phyloP scores from a whole-genome alignment of 495 filamentous ascomycete species.

The Xylaria flabelliformis region DNA sequence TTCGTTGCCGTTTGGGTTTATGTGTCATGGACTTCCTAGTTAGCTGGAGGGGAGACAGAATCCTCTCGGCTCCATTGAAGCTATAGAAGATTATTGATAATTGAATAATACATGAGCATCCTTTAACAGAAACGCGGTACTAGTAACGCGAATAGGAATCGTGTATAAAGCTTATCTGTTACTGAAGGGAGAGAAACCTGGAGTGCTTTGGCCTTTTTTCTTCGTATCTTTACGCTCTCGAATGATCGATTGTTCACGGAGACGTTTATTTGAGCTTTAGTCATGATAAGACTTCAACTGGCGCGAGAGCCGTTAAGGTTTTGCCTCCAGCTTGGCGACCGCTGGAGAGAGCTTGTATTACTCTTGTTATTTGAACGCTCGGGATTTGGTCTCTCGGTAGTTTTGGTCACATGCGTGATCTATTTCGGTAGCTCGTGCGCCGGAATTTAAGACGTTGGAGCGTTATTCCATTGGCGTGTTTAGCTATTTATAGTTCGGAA shows the following conservation, averaged over 20 bases:
- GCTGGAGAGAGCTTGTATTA: not conserved
- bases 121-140: not conserved
- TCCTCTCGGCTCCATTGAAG: no score
- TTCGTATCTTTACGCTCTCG: not conserved
- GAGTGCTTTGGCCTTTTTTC: not conserved
- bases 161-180: not conserved
- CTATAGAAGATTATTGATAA: no score
- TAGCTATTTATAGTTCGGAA: not conserved
- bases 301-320: not conserved
- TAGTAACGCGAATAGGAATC: not conserved
- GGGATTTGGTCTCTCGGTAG: not conserved
- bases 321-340: not conserved
- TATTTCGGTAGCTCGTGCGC: not conserved
- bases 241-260: not conserved
- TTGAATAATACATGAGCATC: not conserved
- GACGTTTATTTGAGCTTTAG: no score
- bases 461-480: not conserved
- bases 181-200: not conserved
- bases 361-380: not conserved
- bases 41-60: no score
- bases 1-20: no score
- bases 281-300: no score
- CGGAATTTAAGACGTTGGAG: not conserved
- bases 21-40: no score
- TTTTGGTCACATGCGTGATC: not conserved